Conservation (phyloP, 768 basidiomycete species). For the Infundibulicybe gibba region DNA sequence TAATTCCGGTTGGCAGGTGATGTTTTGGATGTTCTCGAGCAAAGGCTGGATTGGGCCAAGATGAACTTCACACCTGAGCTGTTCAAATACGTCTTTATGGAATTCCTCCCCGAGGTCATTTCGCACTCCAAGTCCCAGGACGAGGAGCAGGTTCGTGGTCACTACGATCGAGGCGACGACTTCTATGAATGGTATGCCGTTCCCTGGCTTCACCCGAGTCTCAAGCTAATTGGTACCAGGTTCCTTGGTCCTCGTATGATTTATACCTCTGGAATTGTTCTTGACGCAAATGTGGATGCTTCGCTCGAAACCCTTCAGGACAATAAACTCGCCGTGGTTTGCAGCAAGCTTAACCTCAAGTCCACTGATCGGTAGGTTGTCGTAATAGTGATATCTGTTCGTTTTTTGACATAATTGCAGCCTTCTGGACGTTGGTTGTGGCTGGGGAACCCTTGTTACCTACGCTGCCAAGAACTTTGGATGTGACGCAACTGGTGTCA, state of each 20-base stretch:
- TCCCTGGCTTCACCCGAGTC: background rate
- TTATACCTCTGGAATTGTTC: slow-evolving; percentile 92
- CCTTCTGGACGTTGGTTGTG: slow-evolving; percentile 84
- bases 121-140: slow-evolving; percentile 90
- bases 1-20: slow-evolving; percentile 55
- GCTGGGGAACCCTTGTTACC: slow-evolving; percentile 94
- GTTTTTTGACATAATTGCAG: slow-evolving; percentile 19
- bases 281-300: slow-evolving; percentile 65
- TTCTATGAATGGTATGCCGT: slow-evolving; percentile 79
- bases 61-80: slow-evolving; percentile 89
- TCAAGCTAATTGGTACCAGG: slow-evolving; percentile 32
- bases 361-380: slow-evolving; percentile 61
- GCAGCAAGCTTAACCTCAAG: slow-evolving; percentile 88
- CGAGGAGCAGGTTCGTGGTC: slow-evolving; percentile 91
- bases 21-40: slow-evolving; percentile 89
- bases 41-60: slow-evolving; percentile 93
- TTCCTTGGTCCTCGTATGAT: slow-evolving; percentile 96
- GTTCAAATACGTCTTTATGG: slow-evolving; percentile 89
- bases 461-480: slow-evolving; percentile 97
- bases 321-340: slow-evolving; percentile 95
- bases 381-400: slow-evolving; percentile 17
- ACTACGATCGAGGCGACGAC: slow-evolving; percentile 97
- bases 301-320: slow-evolving; percentile 94
- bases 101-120: slow-evolving; percentile 91
- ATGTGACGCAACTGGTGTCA: slow-evolving; percentile 96